phyloP scores from a whole-genome alignment of 345 rosid species.

The Passiflora organensis region DNA sequence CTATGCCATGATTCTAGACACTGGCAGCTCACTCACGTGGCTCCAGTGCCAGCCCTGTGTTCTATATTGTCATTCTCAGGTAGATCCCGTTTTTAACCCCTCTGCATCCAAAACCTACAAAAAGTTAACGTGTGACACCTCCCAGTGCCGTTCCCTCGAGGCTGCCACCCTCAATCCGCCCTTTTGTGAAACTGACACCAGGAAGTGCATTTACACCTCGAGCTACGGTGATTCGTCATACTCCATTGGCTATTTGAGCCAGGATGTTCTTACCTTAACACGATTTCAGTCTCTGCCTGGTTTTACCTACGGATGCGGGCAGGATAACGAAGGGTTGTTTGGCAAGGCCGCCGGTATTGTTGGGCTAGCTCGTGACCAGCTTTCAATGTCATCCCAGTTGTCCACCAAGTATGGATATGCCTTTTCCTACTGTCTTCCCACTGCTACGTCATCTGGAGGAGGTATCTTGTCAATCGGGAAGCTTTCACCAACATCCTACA shows the following conservation, averaged over 20 bases:
- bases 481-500: constrained; percentile 19
- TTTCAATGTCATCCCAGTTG: constrained; percentile 38
- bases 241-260: constrained; percentile 40
- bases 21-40: constrained; percentile 53
- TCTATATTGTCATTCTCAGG: constrained; percentile 33
- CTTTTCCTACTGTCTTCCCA: constrained; percentile 49
- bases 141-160: constrained; percentile 33
- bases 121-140: constrained; percentile 11
- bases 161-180: constrained; percentile 40
- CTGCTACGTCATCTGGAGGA: constrained; percentile 18
- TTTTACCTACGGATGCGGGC: constrained; percentile 48
- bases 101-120: constrained; percentile 33
- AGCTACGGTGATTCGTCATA: constrained; percentile 41
- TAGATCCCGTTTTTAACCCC: constrained; percentile 38
- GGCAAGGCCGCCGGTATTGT: constrained; percentile 40
- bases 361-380: constrained; percentile 38
- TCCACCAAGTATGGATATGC: constrained; percentile 25
- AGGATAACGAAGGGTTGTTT: constrained; percentile 39
- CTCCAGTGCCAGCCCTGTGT: constrained; percentile 46
- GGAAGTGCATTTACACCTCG: constrained; percentile 31
- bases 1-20: constrained; percentile 43
- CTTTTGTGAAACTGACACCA: constrained; percentile 2
- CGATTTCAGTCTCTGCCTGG: constrained; percentile 15
- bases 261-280: constrained; percentile 31
- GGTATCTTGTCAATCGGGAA: constrained; percentile 37